Base-by-base conservation (phyloP, 1,284 basidiomycete species). In the Marasmius fiardii region DNA sequence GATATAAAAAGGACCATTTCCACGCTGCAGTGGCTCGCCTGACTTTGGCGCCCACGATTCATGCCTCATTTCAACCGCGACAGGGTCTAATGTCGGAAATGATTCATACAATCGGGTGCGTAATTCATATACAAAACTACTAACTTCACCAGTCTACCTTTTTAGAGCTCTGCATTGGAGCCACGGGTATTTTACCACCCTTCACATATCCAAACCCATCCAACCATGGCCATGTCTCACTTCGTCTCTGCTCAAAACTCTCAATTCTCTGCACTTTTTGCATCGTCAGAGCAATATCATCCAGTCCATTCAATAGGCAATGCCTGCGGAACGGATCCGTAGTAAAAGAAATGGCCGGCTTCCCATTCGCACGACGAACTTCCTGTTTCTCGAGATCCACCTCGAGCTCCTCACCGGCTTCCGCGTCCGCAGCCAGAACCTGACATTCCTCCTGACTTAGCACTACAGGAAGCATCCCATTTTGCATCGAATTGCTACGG, bases 261-360 rank as follows among this genome's bases (percentile, higher is more conserved):
- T 79, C 76, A 61, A 98, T 95, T 20, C 77, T 69, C 12, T 75
- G 73, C 45, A 77, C 83, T 68, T 87, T 87, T 70, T 92, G 85
- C 76, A 98, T 78, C 35, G 95, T 98, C 69, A 98, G 75, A 48
- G 89, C 93, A 63, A 97, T 95, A 68, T 97, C 94, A 70, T 98
- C 95, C 62, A 98, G 76, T 33, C 95, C 95, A 67, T 98, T 95
- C 72, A 98, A 69, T 71, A 98, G 75, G 70, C 95, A 95, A 68
- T 95, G 91, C 58, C 92, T 79, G 58, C 94, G 81, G 88, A 98
- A 98, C 0, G 86, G 72, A 73, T 98, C 95, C 49, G 88, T 85
- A 39, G 80, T 76, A 74, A 98, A 98, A 48, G 80, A 60, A 62
- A 95, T 85, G 10, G 86, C 67, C 6, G 83, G 74, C 70, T 92